phyloP scores from a whole-genome alignment of 106 monocot species.

The Dioscorea zingiberensis region DNA sequence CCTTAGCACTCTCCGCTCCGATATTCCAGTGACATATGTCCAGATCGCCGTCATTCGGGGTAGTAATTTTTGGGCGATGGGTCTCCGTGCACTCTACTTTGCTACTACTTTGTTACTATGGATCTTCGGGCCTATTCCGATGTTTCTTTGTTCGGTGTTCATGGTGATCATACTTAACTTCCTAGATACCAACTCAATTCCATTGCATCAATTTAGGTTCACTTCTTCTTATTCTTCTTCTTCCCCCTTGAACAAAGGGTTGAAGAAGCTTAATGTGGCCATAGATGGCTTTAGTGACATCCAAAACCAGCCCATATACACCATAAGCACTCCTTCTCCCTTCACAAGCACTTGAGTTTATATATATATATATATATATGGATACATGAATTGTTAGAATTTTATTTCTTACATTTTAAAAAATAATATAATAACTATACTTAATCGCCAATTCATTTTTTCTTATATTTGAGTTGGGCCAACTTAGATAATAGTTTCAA shows the following conservation, averaged over 20 bases:
- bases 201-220: constrained; percentile 35
- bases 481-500: no score
- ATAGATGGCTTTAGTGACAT: not conserved
- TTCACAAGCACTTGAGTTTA: no score
- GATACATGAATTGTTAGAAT: no score
- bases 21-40: constrained; percentile 61
- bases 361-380: not conserved
- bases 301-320: not conserved
- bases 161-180: constrained; percentile 43
- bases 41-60: constrained; percentile 52
- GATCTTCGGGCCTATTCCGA: constrained; percentile 79
- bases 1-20: constrained; percentile 53
- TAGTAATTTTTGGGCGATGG: constrained; percentile 59
- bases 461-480: no score
- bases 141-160: constrained; percentile 51
- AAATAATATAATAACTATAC: no score
- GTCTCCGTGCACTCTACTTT: constrained; percentile 54
- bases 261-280: not conserved
- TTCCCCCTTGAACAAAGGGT: not conserved
- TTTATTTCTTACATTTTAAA: no score
- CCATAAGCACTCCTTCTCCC: not conserved
- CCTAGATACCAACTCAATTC: constrained; percentile 52
- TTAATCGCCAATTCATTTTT: no score
- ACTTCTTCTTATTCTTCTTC: not conserved
- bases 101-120: constrained; percentile 62